Percentiles rank a stretch among this genome's conserved stretches.
Conservation (phyloP, 305 asterid species). For the Fraxinus sp. region DNA sequence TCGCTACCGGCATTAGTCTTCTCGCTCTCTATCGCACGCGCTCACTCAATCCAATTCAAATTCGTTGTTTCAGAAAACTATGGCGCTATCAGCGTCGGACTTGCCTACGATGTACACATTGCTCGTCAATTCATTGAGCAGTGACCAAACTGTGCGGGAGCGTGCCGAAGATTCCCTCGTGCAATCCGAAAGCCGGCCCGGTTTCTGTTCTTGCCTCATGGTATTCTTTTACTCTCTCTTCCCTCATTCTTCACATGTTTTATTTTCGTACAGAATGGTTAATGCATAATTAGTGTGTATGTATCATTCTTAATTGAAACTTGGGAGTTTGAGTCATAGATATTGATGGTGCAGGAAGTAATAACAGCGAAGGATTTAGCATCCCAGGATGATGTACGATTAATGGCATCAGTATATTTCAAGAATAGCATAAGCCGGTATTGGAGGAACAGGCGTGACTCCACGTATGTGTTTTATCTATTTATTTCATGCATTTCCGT, state of each 20-base stretch:
- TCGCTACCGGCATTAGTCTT: not conserved
- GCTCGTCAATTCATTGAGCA: constrained; percentile 74
- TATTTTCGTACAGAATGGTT: not conserved
- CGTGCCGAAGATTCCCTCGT: constrained; percentile 86
- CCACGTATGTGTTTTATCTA: constrained; percentile 53
- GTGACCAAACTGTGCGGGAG: constrained; percentile 65
- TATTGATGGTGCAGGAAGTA: constrained; percentile 65
- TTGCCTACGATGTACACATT: constrained; percentile 76
- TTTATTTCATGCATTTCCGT: constrained; percentile 1
- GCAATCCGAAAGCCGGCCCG: constrained; percentile 78
- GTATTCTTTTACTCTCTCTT: constrained; percentile 35
- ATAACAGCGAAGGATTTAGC: constrained; percentile 73
- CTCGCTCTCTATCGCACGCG: constrained; percentile 11
- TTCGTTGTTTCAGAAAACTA: constrained; percentile 23
- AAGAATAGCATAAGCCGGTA: constrained; percentile 81
- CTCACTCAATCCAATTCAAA: not conserved
- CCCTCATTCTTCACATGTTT: not conserved
- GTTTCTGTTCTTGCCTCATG: constrained; percentile 94
- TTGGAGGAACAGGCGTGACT: constrained; percentile 89
- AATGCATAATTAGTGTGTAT: not conserved
- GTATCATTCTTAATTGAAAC: not conserved
- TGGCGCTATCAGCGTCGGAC: constrained; percentile 90
- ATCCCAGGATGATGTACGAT: constrained; percentile 77
- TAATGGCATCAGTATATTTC: constrained; percentile 87
- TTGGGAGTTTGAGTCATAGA: constrained; percentile 23